Evolutionary conservation across 306 rosid species (phyloP), one percentile per base, ranked within the genome.

Genomic region (Canavalia gladiata): DNA sequence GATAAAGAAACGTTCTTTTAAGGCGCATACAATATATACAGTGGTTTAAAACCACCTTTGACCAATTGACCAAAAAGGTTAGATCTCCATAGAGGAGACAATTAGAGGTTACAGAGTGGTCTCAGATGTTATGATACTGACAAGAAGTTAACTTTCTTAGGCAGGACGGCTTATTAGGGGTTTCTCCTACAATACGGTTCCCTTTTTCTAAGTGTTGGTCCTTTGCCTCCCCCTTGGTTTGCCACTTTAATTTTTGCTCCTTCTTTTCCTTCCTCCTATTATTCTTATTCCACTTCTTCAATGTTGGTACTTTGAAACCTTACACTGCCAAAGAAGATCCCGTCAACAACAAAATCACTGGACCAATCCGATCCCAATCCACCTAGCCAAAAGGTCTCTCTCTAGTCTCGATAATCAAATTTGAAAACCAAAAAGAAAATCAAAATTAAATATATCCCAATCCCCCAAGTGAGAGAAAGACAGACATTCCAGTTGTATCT

Each of bases 401-500:
- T 76, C 55, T 64, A 54, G 75, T 74, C 64, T 59, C 74, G 56
- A 75, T 57, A 76, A 86, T 46, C 79, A 18, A 83, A 49, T 79
- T 68, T 78, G 72, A 78, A 65, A 52, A 8, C 12, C 7, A 72
- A 74, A 78, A 59, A 7, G 6, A 59, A 41, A 45, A 34, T 34
- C 34, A 30, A 41, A 71, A 68, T 64, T 41, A 46, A 63, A 82
- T 73, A 57, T 57, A 83, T 78, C 76, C 76, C 84, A 57, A 87
- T 68, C 84, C 86, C 79, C 82, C 45, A 60, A 80, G 76, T 64
- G 59, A 75, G 71, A 79, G 88, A 86, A 83, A 83, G 94, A 90
- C 94, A 91, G 87, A 95, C 97, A 95, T 93, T 93, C 96, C 94
- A 90, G 98, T 88, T 93, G 97, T 89, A 83, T 87, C 89, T 91